Evolutionary conservation across 768 basidiomycete genomes (phyloP).

Genomic region (Tephrocybe sp.): DNA sequence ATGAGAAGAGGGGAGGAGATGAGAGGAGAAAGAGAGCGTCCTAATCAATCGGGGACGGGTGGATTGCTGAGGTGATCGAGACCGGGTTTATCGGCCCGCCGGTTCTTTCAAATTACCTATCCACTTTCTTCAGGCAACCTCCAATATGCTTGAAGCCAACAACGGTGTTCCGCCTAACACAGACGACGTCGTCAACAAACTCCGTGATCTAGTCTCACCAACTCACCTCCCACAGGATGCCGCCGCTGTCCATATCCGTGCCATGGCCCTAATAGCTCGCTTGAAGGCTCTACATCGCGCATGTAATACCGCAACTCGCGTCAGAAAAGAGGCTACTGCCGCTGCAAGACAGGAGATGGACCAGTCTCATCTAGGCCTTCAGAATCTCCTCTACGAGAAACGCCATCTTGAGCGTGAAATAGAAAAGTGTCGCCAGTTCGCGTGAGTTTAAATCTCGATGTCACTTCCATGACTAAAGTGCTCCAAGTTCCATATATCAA

Average conservation of each 20-base stretch:
- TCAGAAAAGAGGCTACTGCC: conserved; percentile 66
- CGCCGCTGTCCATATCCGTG: conserved; percentile 56
- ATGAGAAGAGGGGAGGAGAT: conserved; percentile 11
- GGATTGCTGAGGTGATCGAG: conserved; percentile 18
- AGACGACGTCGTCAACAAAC: conserved; percentile 55
- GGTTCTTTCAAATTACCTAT: neutral
- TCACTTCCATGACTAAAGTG: neutral
- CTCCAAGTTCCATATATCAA: conserved; percentile 78
- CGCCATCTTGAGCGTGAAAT: conserved; percentile 90
- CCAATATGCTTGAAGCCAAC: conserved; percentile 25
- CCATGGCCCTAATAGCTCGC: conserved; percentile 73
- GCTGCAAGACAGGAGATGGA: conserved; percentile 88
- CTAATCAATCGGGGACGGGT: conserved; percentile 8
- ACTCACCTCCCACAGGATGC: conserved; percentile 41
- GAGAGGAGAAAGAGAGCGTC: conserved; percentile 14
- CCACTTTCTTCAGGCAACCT: neutral
- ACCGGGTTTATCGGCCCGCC: conserved; percentile 11
- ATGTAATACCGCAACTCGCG: conserved; percentile 67
- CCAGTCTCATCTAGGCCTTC: conserved; percentile 79
- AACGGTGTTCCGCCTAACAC: conserved; percentile 33
- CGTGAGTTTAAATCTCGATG: conserved; percentile 47
- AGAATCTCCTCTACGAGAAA: conserved; percentile 88
- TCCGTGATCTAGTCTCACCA: conserved; percentile 60
- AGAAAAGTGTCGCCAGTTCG: conserved; percentile 89
- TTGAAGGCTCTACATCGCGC: conserved; percentile 78